Evolutionary conservation across 306 rosid genomes (phyloP).

Genomic region (Lathyrus sativus): DNA sequence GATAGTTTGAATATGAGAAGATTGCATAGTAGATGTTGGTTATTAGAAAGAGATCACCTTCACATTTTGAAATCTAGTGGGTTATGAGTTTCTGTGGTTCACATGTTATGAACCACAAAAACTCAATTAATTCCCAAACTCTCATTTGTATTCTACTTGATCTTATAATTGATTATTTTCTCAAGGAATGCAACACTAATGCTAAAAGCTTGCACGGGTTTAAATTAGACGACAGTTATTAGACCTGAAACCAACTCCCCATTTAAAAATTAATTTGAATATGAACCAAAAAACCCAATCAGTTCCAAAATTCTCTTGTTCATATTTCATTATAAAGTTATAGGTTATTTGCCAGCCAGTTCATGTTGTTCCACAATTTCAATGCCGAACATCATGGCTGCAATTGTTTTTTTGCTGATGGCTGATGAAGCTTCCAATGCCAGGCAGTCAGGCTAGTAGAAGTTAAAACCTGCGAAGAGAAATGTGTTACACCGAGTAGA

Average conservation of each 20-base stretch:
- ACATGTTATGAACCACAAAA: not conserved
- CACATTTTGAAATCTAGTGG: not conserved
- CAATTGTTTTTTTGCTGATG: constrained; percentile 26
- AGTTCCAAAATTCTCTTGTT: no score
- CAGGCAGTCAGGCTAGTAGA: constrained; percentile 7
- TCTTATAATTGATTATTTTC: not conserved
- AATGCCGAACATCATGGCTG: constrained; percentile 26
- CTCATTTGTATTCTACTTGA: not conserved
- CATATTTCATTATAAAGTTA: no score
- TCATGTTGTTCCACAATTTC: constrained; percentile 20
- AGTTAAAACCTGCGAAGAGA: constrained; percentile 16
- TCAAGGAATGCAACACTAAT: not conserved
- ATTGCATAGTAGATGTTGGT: not conserved
- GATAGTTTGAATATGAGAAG: no score
- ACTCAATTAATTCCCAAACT: constrained; percentile 6
- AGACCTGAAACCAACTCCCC: constrained; percentile 1
- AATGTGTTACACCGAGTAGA: constrained; percentile 9
- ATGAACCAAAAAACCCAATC: not conserved
- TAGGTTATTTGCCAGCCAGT: not conserved
- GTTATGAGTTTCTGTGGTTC: not conserved
- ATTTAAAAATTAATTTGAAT: constrained; percentile 17
- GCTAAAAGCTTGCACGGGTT: constrained; percentile 22
- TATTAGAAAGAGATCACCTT: constrained; percentile 8
- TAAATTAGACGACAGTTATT: constrained; percentile 21
- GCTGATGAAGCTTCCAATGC: constrained; percentile 19